Base-by-base conservation (phyloP, 371 early-diverging fungal species). In the Spraguea lophii region DNA sequence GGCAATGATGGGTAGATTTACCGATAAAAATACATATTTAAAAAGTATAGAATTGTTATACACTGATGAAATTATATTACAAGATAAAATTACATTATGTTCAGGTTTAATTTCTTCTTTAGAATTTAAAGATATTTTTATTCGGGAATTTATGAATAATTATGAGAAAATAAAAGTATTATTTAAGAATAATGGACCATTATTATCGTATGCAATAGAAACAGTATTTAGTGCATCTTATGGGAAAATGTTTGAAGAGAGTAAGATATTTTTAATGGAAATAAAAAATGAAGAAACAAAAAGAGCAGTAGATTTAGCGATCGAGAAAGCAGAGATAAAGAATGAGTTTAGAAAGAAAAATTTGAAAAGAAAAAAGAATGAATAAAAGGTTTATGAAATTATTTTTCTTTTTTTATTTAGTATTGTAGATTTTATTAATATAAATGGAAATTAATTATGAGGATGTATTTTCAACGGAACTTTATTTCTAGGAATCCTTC, bases 1-100 rank as follows among this genome's bases (percentile, higher is more conserved):
- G 13, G 64, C 66, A 15, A 73, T 80, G 1, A 69, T 88, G 30
- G 85, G 87, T n/a, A 71, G 74, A 45, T 68, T 76, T 38, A 74
- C 73, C 63, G 74, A 76, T 41, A 48, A 67, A 1, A 73, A 73
- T 30, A 7, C 4, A 7, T 30, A 7, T 30, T 7, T 30, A 30
- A 30, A 30, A 30, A 30, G 4, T 30, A 30, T 30, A 12, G 12
- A 30, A 7, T 4, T 7, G 12, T 7, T 12, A 7, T 30, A 7
- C 4, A 4, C 4, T 7, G 30, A 30, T 30, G 12, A 30, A 7
- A 12, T 30, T 30, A 7, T 30, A 30, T 12, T 30, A 7, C 30
- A 30, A 30, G 30, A 30, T 30, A 30, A 30, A 30, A 30, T 30
- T 7, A 30, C 30, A 30, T 30, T 30, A 30, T 30, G 4, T 30